Base-by-base conservation (phyloP, 2,329 filamentous ascomycete species). In the Ascosphaera pollenicola region DNA sequence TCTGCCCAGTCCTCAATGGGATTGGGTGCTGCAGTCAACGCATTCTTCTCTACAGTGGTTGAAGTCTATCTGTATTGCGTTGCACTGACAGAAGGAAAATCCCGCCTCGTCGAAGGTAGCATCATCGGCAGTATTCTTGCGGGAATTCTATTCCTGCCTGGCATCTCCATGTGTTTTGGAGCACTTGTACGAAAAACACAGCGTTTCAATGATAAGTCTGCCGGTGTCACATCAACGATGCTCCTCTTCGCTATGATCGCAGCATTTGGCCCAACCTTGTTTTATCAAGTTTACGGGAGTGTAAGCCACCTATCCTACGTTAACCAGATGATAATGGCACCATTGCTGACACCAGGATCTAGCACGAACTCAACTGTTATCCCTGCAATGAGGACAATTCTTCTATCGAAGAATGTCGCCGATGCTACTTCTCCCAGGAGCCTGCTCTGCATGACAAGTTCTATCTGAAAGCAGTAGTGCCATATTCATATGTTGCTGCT, bases 1-100 rank as follows among this genome's bases (percentile, higher is more conserved):
- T 98, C 89, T 8, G 89, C 89, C 1, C 89, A 98, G 56, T 95
- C 87, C 1, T 94, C 87, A 3, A 98, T 98, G 89, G 89, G 89
- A 18, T 68, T 98, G 7, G 89, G 89, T 53, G 89, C 89, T 19
- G 91, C 87, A 24, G 81, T 95, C 63, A 98, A 98, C 50, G 89
- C 89, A 36, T 92, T 98, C 58, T 98, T 98, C 63, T 93, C 85
- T 10, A 98, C 89, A 2, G 68, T 98, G 17, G 89, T 98, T 8
- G 89, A 98, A 54, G 91, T 98, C 1, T 98, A 91, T 57, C 72
- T 98, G 17, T 98, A 98, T 60, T 95, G 89, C 54, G 75, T 95
- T 40, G 89, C 89, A 13, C 68, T 98, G 35, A 81, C 75, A 17
- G 78, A 98, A 56, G 89, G 89, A 45, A 98, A 98, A 57, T 78